Conservation (phyloP, 192 early-diverging fungal species). For the Coemansia aciculifera region DNA sequence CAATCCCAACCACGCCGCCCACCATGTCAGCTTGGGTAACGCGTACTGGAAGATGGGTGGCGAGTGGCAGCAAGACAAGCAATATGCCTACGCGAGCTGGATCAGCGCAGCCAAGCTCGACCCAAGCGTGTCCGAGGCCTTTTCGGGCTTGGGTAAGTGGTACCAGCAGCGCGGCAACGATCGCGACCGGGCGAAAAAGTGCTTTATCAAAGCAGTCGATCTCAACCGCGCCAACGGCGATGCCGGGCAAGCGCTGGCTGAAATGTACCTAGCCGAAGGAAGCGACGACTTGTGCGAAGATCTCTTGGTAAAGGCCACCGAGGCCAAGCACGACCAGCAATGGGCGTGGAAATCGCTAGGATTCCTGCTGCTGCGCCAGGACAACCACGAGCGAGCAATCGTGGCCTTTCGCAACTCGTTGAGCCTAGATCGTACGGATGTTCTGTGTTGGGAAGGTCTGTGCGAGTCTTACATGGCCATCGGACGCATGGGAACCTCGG, state of each 20-base stretch:
- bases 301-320: slow-evolving; percentile 24
- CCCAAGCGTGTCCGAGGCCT: slow-evolving; percentile 61
- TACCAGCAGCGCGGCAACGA: slow-evolving; percentile 72
- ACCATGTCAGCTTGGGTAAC: slow-evolving; percentile 68
- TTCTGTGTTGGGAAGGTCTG: slow-evolving; percentile 75
- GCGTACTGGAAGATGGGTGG: slow-evolving; percentile 78
- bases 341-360: slow-evolving; percentile 86
- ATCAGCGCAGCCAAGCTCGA: slow-evolving; percentile 73
- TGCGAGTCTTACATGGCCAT: slow-evolving; percentile 72
- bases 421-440: slow-evolving; percentile 66
- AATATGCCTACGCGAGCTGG: slow-evolving; percentile 66
- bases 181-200: slow-evolving; percentile 69
- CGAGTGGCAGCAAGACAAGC: slow-evolving; percentile 60
- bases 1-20: slow-evolving; percentile 52
- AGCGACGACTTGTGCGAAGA: slow-evolving; percentile 43
- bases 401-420: slow-evolving; percentile 79
- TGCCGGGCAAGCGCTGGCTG: slow-evolving; percentile 64
- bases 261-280: slow-evolving; percentile 60
- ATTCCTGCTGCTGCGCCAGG: slow-evolving; percentile 61
- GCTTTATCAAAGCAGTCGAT: slow-evolving; percentile 77
- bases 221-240: slow-evolving; percentile 68
- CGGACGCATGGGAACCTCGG: slow-evolving; percentile 55
- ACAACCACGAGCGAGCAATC: slow-evolving; percentile 60
- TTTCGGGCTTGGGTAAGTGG: slow-evolving; percentile 80
- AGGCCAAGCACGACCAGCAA: slow-evolving; percentile 49